These are phyloP conservation scores for Protomyces gravidus DNA, from an alignment of 1,139 yeast genomes.

Conservation along the genomic window DNA sequence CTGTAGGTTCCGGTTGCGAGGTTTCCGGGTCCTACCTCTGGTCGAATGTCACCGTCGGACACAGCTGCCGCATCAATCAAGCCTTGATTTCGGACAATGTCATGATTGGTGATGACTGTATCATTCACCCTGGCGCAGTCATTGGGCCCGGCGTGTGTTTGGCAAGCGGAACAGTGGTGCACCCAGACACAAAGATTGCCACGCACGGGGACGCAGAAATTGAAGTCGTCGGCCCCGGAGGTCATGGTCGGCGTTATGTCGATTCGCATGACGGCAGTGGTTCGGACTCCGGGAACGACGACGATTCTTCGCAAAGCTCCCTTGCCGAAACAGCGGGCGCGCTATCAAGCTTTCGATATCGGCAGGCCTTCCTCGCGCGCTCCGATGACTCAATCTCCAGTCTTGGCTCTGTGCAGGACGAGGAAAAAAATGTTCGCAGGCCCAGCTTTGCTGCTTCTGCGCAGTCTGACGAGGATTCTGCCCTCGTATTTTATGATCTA, in stretches of 20 bases:
- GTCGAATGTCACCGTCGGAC: slow-evolving; percentile 73
- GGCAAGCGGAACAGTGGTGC: slow-evolving; percentile 44
- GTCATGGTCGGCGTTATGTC: slow-evolving; percentile 57
- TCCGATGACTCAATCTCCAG: slow-evolving; percentile 73
- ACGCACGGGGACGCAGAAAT: slow-evolving; percentile 38
- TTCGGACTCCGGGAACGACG: slow-evolving; percentile 45
- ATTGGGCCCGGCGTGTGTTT: slow-evolving; percentile 68
- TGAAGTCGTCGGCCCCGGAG: slow-evolving; percentile 40
- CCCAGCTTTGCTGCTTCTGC: slow-evolving; percentile 32
- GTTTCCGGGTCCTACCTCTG: slow-evolving; percentile 77
- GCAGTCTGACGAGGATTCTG: slow-evolving; percentile 54
- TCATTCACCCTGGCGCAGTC: slow-evolving; percentile 65
- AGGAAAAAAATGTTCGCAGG: slow-evolving; percentile 6
- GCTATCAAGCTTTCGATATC: slow-evolving; percentile 37
- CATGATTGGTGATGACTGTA: slow-evolving; percentile 51
- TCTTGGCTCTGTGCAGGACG: slow-evolving; percentile 42
- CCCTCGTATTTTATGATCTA: slow-evolving; percentile 69
- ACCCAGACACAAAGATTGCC: slow-evolving; percentile 35
- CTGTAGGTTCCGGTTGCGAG: slow-evolving; percentile 69
- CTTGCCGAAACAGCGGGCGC: slow-evolving; percentile 36
- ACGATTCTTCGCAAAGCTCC: slow-evolving; percentile 40
- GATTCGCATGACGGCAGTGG: slow-evolving; percentile 55
- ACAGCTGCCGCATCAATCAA: slow-evolving; percentile 54
- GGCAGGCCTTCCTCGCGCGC: slow-evolving; percentile 48
- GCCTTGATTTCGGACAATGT: slow-evolving; percentile 68